These are phyloP conservation scores for Fulvia fulva DNA, from an alignment of 2,329 filamentous ascomycete species.

Conservation along the genomic window DNA sequence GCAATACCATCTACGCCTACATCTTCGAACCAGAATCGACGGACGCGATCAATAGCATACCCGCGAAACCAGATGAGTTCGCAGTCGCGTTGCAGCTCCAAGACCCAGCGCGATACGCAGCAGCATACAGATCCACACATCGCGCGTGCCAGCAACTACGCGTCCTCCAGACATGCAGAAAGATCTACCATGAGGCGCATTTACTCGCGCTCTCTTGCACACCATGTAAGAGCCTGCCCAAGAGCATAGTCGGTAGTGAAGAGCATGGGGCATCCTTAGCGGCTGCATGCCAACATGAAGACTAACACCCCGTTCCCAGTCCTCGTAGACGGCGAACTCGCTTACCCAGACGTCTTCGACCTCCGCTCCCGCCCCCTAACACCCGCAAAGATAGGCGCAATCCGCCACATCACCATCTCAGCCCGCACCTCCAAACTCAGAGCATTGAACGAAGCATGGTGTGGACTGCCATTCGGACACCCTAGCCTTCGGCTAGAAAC, in stretches of 20 bases:
- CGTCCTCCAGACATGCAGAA: conserved; percentile 23
- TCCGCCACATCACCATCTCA: conserved; percentile 33
- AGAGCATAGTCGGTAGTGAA: neutral
- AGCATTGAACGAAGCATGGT: conserved; percentile 35
- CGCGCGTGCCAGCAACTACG: conserved; percentile 12
- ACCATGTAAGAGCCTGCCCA: conserved; percentile 9
- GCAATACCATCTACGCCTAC: conserved; percentile 29
- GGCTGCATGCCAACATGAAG: too few relatives aligned
- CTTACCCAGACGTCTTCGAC: conserved; percentile 29
- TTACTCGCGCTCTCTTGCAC: conserved; percentile 31
- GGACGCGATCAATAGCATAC: neutral
- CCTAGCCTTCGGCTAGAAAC: conserved; percentile 28
- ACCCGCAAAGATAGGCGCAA: conserved; percentile 22
- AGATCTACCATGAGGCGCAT: conserved; percentile 30
- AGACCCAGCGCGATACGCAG: conserved; percentile 7
- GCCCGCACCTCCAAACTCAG: conserved; percentile 32
- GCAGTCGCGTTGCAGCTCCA: conserved; percentile 14
- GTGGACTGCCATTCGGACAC: conserved; percentile 33
- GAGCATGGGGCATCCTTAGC: too few relatives aligned
- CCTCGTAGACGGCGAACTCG: conserved; percentile 23
- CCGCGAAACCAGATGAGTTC: conserved; percentile 9
- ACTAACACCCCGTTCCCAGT: conserved; percentile 8
- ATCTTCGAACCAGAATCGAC: conserved; percentile 21
- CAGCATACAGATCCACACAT: conserved; percentile 7
- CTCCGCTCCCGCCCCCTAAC: conserved; percentile 20